These are phyloP conservation scores for Trichoderma asperelloides DNA, from an alignment of 495 filamentous ascomycete genomes.

Conservation along the genomic window DNA sequence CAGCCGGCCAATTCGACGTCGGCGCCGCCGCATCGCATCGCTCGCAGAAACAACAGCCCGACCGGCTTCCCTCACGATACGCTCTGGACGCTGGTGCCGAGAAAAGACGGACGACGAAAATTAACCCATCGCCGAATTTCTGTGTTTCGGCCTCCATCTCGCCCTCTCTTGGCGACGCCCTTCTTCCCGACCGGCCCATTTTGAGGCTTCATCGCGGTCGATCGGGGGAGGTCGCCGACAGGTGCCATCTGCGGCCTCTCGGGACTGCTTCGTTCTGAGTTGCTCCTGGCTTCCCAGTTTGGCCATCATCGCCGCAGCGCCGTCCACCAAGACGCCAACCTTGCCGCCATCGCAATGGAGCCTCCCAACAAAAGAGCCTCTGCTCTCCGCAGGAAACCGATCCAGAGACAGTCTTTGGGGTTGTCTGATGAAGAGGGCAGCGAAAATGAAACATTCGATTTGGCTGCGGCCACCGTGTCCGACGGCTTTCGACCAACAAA, in stretches of 20 bases:
- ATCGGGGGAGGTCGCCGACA: neutral
- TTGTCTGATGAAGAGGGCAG: constrained; percentile 11
- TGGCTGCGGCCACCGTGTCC: constrained; percentile 32
- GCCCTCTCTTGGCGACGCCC: neutral
- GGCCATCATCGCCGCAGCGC: neutral
- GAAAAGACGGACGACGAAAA: neutral
- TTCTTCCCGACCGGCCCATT: neutral
- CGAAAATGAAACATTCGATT: constrained; percentile 28
- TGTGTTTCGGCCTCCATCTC: neutral
- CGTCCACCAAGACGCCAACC: neutral
- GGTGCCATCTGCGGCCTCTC: neutral
- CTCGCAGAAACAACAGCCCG: no score
- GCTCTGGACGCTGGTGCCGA: neutral
- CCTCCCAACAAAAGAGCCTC: constrained; percentile 22
- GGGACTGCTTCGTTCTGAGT: neutral
- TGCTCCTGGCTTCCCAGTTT: neutral
- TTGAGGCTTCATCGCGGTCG: neutral
- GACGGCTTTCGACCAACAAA: constrained; percentile 34
- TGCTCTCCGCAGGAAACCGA: constrained; percentile 27
- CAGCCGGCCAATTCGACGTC: no score
- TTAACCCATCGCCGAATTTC: neutral
- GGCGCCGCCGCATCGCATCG: no score
- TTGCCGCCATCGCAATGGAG: constrained; percentile 25
- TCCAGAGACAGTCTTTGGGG: constrained; percentile 26
- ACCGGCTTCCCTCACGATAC: neutral